These are phyloP conservation scores for Abrus precatorius DNA, from an alignment of 306 rosid species.

Conservation along the genomic window DNA sequence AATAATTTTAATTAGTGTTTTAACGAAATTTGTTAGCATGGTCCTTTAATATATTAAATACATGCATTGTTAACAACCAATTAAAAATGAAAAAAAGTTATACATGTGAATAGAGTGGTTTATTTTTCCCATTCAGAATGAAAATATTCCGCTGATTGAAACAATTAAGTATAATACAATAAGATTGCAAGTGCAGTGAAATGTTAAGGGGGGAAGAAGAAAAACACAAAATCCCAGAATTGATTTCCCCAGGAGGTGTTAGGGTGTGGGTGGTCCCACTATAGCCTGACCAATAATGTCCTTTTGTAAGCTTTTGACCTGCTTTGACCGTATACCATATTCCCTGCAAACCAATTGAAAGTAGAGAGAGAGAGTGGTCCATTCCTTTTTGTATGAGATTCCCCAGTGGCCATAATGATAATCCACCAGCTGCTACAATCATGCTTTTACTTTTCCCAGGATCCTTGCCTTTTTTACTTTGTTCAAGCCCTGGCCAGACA, in stretches of 20 bases:
- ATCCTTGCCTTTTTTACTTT: conserved; percentile 40
- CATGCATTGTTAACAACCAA: too few relatives aligned
- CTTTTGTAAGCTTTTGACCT: conserved; percentile 73
- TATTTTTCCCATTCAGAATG: not conserved
- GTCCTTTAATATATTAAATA: too few relatives aligned
- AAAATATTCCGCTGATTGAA: not conserved
- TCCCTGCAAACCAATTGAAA: conserved; percentile 65
- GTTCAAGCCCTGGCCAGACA: conserved; percentile 55
- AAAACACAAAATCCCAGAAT: conserved; percentile 28
- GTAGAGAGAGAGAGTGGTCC: conserved; percentile 64
- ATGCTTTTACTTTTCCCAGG: conserved; percentile 82
- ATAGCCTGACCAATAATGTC: conserved; percentile 59
- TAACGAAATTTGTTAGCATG: too few relatives aligned
- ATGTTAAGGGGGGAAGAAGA: not conserved
- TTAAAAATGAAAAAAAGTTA: too few relatives aligned
- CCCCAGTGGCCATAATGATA: conserved; percentile 34
- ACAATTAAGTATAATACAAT: not conserved
- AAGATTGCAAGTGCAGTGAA: not conserved
- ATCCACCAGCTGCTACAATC: conserved; percentile 53
- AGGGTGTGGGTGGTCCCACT: conserved; percentile 57
- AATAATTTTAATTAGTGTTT: too few relatives aligned
- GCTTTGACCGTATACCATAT: conserved; percentile 81
- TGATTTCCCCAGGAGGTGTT: conserved; percentile 55
- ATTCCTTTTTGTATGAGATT: conserved; percentile 37
- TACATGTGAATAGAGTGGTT: too few relatives aligned